phyloP scores from a whole-genome alignment of 495 filamentous ascomycete species.

The Aspergillus steynii region DNA sequence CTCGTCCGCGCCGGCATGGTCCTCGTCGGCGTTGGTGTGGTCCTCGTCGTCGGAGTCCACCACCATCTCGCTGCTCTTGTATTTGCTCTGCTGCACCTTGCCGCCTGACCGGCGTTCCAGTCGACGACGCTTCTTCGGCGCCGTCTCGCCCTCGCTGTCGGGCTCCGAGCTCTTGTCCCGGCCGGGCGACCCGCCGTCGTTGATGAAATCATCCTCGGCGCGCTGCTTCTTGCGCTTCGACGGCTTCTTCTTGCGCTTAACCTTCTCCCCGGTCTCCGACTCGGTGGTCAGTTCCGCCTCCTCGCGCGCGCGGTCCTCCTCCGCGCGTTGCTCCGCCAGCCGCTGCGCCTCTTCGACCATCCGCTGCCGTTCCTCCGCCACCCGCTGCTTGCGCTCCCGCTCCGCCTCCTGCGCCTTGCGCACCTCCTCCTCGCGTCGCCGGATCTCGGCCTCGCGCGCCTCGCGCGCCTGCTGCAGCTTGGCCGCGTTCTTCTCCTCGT shows the following conservation, averaged over 20 bases:
- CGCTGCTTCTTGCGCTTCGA: constrained; percentile 69
- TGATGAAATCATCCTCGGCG: constrained; percentile 30
- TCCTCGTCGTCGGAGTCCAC: constrained; percentile 70
- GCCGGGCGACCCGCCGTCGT: constrained; percentile 19
- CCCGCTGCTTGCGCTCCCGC: constrained; percentile 69
- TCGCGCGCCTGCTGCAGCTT: constrained; percentile 76
- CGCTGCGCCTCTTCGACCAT: constrained; percentile 75
- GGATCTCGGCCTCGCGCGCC: constrained; percentile 73
- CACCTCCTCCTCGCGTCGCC: constrained; percentile 69
- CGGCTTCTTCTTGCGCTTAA: constrained; percentile 67
- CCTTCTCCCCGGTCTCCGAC: constrained; percentile 71
- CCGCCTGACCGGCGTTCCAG: constrained; percentile 56
- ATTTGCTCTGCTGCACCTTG: constrained; percentile 62
- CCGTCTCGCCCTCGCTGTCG: constrained; percentile 36
- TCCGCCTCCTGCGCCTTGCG: constrained; percentile 64
- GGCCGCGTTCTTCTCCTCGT: constrained; percentile 88
- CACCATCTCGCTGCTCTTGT: constrained; percentile 78
- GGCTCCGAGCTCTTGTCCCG: constrained; percentile 17
- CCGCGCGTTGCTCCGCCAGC: constrained; percentile 65
- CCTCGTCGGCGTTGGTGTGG: constrained; percentile 37
- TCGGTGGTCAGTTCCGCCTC: constrained; percentile 75
- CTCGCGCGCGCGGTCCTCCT: constrained; percentile 68
- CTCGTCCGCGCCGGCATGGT: constrained; percentile 21
- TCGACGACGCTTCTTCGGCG: constrained; percentile 53
- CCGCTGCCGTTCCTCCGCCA: constrained; percentile 77